Conservation (phyloP, 176 grass and related monocot species). For the barley (Hordeum vulgare) region MorexV3_pseudomolecules_assembly NC_058519.1:10530781-10531280, state of each 20-base stretch:
- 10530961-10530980: accelerated
- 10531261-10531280: not conserved
- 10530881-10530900: not conserved
- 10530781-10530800: not conserved
- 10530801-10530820: not conserved
- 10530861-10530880: accelerated
- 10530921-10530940: not conserved
- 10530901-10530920: not conserved
- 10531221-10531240: not conserved
- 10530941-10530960: not conserved
- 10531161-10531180: not conserved
- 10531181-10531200: accelerated
- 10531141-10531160: not conserved
- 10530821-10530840: not conserved
- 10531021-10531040: accelerated
- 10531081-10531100: not conserved
- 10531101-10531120: not conserved
- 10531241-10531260: not conserved
- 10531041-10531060: not conserved
- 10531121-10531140: not conserved
- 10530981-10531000: not conserved
- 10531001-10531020: not conserved
- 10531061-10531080: not conserved
- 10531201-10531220: not conserved
- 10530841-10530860: accelerated